Evolutionary conservation across 2,329 filamentous ascomycete species (phyloP).

Genomic region (Periconia sp.): DNA sequence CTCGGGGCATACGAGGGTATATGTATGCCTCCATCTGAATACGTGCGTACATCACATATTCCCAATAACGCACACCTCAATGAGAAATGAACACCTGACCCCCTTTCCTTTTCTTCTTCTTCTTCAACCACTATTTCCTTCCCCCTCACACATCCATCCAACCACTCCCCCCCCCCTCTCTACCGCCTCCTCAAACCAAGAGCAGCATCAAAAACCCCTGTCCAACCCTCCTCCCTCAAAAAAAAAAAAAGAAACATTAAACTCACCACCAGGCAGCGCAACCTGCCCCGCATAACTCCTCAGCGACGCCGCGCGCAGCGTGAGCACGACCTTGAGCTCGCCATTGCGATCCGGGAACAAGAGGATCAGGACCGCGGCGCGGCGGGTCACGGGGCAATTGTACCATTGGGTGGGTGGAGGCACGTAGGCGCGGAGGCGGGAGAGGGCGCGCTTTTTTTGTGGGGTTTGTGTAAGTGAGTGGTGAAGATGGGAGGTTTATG

Average conservation of each 20-base stretch:
- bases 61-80: too few relatives aligned
- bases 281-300: constrained; percentile 72
- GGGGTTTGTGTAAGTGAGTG: not conserved
- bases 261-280: constrained; percentile 76
- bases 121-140: too few relatives aligned
- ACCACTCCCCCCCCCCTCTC: too few relatives aligned
- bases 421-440: constrained; percentile 57
- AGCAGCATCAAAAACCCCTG: not conserved
- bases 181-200: too few relatives aligned
- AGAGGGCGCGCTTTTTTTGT: constrained; percentile 51
- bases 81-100: too few relatives aligned
- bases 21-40: too few relatives aligned
- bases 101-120: too few relatives aligned
- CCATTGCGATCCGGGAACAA: constrained; percentile 83
- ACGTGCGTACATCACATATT: too few relatives aligned
- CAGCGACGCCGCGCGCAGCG: constrained; percentile 61
- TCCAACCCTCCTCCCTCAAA: not conserved
- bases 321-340: constrained; percentile 69
- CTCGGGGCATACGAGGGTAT: too few relatives aligned
- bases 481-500: not conserved
- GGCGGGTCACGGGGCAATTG: constrained; percentile 60
- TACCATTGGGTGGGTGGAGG: constrained; percentile 61
- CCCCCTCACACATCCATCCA: too few relatives aligned
- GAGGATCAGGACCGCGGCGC: constrained; percentile 85
- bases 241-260: not conserved